A percentile compares a stretch with the other conserved stretches of the same genome.
Conservation (phyloP, 78 protist genomes). For the Paulinella micropora region DNA sequence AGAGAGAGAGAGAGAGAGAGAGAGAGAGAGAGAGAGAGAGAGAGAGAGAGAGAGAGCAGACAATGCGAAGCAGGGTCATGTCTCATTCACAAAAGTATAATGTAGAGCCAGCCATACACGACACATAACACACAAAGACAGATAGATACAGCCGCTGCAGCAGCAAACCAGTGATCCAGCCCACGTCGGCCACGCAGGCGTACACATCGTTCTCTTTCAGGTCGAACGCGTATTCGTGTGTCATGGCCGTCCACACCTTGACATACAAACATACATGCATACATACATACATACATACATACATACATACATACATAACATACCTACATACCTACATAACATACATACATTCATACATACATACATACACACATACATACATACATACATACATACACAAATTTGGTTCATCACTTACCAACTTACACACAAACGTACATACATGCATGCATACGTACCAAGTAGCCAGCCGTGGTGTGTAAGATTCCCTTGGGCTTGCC, state of each 20-base stretch:
- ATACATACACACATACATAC: background rate
- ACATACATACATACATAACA: too few species aligned
- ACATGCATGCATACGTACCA: conserved; percentile 35
- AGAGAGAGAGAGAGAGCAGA: too few species aligned
- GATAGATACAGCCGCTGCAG: too few species aligned
- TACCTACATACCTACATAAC: too few species aligned
- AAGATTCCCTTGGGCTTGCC: conserved; percentile 87
- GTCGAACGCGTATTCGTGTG: conserved; percentile 62
- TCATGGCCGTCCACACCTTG: background rate
- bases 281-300: background rate
- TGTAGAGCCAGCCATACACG: too few species aligned
- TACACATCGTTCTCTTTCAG: conserved; percentile 59
- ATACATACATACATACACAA: too few species aligned
- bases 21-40: too few species aligned
- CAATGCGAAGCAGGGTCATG: too few species aligned
- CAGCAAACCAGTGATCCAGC: conserved; percentile 88
- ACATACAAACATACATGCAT: background rate
- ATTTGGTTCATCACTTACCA: background rate
- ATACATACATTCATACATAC: too few species aligned
- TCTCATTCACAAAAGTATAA: too few species aligned
- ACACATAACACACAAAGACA: too few species aligned
- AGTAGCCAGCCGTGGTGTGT: conserved; percentile 73
- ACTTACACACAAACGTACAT: too few species aligned
- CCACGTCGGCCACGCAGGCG: conserved; percentile 80
- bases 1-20: background rate